phyloP scores from a whole-genome alignment of 441 rosid species.

The Melastoma candidum region DNA sequence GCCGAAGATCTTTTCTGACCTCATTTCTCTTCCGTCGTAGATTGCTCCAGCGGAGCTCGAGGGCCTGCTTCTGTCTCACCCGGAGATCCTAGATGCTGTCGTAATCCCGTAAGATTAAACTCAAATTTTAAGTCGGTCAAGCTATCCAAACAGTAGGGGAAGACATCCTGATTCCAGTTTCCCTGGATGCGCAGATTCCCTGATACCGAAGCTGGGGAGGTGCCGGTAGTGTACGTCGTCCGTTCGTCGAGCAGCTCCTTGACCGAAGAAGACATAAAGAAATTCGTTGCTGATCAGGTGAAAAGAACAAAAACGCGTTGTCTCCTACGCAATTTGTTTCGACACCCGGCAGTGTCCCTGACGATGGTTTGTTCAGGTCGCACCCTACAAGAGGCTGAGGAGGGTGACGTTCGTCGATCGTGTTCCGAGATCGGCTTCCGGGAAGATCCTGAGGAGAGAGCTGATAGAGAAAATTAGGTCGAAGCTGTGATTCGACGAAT shows the following conservation, averaged over 20 bases:
- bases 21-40: slow-evolving; percentile 17
- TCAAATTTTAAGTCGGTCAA: not conserved
- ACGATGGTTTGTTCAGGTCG: slow-evolving; percentile 28
- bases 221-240: slow-evolving; percentile 77
- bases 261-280: slow-evolving; percentile 50
- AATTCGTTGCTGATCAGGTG: slow-evolving; percentile 73
- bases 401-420: slow-evolving; percentile 38
- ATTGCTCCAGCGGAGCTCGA: slow-evolving; percentile 98
- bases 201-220: slow-evolving; percentile 90
- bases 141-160: not conserved
- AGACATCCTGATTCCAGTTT: not conserved
- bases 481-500: slow-evolving; percentile 24
- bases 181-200: slow-evolving; percentile 45
- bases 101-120: slow-evolving; percentile 71
- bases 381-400: slow-evolving; percentile 49
- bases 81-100: slow-evolving; percentile 66
- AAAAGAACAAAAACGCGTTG: not conserved
- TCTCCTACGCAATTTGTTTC: not conserved
- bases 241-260: slow-evolving; percentile 57
- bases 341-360: not conserved
- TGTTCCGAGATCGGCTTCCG: slow-evolving; percentile 56
- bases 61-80: slow-evolving; percentile 87
- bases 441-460: slow-evolving; percentile 57
- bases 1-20: no score
- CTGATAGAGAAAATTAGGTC: slow-evolving; percentile 43